Conservation (phyloP, 176 grass and related monocot species). For the Hordeum vulgare region DNA sequence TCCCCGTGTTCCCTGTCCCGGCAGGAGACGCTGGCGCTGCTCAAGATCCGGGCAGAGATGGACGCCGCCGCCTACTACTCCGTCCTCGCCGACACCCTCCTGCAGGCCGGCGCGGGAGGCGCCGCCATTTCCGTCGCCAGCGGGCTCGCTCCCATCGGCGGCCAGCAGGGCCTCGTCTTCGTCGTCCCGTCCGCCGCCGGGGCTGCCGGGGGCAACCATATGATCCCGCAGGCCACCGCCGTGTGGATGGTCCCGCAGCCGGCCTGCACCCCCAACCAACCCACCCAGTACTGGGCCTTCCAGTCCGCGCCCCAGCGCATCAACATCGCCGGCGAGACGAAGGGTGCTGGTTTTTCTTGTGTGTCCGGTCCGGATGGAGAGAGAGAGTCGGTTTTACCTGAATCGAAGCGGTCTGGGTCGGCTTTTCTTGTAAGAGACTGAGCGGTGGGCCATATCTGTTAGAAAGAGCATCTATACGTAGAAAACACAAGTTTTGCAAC, state of each 20-base stretch:
- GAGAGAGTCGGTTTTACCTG: too few species aligned
- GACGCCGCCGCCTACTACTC: constrained; percentile 71
- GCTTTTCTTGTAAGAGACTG: too few species aligned
- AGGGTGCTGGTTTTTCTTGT: too few species aligned
- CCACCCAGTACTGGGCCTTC: constrained; percentile 73
- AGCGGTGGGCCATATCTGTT: too few species aligned
- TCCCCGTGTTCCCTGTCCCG: too few species aligned
- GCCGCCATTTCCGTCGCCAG: constrained; percentile 57
- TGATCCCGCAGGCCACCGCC: constrained; percentile 71
- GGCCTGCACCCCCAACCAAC: constrained; percentile 8
- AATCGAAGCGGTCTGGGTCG: too few species aligned
- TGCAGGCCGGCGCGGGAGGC: constrained; percentile 46
- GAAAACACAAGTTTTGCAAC: too few species aligned
- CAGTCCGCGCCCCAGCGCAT: constrained; percentile 64
- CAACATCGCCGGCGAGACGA: constrained; percentile 51
- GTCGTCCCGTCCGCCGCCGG: constrained; percentile 35
- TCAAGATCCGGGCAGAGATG: constrained; percentile 76
- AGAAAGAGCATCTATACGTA: too few species aligned
- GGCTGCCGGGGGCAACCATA: constrained; percentile 23
- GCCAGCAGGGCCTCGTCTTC: constrained; percentile 58
- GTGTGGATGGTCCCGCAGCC: constrained; percentile 82
- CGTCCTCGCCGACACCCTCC: constrained; percentile 58
- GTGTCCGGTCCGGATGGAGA: too few species aligned
- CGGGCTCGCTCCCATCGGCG: constrained; percentile 63
- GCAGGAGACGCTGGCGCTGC: constrained; percentile 80